These are phyloP conservation scores for Eutypa lata DNA, from an alignment of 2,329 filamentous ascomycete genomes.

Conservation along the genomic window DNA sequence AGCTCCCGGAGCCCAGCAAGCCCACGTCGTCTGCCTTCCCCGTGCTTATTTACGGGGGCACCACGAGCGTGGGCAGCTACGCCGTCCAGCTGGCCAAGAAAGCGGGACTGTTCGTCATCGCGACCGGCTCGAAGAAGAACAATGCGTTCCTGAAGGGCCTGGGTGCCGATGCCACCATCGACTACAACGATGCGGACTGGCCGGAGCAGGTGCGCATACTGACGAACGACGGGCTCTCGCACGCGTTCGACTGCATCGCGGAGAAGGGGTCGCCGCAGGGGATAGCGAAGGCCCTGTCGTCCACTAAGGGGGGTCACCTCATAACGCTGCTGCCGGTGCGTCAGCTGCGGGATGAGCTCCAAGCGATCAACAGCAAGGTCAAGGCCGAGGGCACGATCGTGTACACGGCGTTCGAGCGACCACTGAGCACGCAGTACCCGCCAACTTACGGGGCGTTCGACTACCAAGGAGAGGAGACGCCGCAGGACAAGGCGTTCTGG, in stretches of 20 bases:
- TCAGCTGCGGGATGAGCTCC: slow-evolving; percentile 9
- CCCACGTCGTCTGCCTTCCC: slow-evolving; percentile 30
- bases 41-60: slow-evolving; percentile 24
- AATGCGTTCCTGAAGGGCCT: slow-evolving; percentile 20
- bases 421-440: slow-evolving; percentile 5
- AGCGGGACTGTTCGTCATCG: slow-evolving; percentile 23
- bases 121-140: slow-evolving; percentile 23
- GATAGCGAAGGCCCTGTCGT: slow-evolving; percentile 23
- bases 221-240: slow-evolving; percentile 51
- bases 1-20: slow-evolving; percentile 27
- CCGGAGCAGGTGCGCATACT: slow-evolving; percentile 59
- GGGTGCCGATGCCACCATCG: slow-evolving; percentile 24
- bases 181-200: slow-evolving; percentile 42
- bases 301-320: slow-evolving; percentile 26
- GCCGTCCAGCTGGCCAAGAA: slow-evolving; percentile 26
- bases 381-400: slow-evolving; percentile 29
- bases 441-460: slow-evolving; percentile 18
- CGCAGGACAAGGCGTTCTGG: slow-evolving; percentile 28
- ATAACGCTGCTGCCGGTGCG: slow-evolving; percentile 19
- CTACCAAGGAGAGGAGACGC: slow-evolving; percentile 20
- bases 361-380: slow-evolving; percentile 18
- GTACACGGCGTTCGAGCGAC: slow-evolving; percentile 28
- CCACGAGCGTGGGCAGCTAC: slow-evolving; percentile 24
- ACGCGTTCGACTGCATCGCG: slow-evolving; percentile 27
- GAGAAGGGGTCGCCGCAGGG: slow-evolving; percentile 21